Conservation (phyloP, 805 yeast genomes). For the Candida sonorensis region DNA sequence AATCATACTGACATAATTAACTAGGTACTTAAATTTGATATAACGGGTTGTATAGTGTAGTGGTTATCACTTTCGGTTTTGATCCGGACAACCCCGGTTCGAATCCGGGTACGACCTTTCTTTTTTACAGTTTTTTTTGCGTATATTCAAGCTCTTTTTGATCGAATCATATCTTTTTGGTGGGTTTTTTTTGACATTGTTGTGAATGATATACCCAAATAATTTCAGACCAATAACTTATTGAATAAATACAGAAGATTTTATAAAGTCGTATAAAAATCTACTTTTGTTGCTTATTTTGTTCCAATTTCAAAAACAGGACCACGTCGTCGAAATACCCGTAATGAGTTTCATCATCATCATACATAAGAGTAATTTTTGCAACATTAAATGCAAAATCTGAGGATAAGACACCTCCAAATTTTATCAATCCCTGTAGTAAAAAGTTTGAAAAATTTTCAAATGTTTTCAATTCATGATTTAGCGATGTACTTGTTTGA, state of each 20-base stretch:
- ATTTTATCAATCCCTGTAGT: slow-evolving; percentile 29
- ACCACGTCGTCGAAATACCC: slow-evolving; percentile 25
- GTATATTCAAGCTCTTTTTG: too few relatives aligned
- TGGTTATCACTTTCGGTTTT: slow-evolving; percentile 78
- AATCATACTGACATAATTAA: too few relatives aligned
- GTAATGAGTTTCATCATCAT: slow-evolving; percentile 15
- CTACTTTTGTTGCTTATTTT: not conserved
- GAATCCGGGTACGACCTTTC: slow-evolving; percentile 76
- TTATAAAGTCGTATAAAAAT: too few relatives aligned
- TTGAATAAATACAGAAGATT: too few relatives aligned
- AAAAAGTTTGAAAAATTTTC: slow-evolving; percentile 26
- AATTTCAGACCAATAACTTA: too few relatives aligned
- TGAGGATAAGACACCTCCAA: slow-evolving; percentile 37
- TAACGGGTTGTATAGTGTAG: slow-evolving; percentile 54
- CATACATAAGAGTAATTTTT: slow-evolving; percentile 22
- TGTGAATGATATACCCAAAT: too few relatives aligned
- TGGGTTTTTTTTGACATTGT: too few relatives aligned
- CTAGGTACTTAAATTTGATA: too few relatives aligned
- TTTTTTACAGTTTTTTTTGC: slow-evolving; percentile 8
- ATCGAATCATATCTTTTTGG: not conserved
- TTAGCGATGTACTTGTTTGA: slow-evolving; percentile 20
- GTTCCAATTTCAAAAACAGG: slow-evolving; percentile 6
- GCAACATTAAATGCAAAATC: slow-evolving; percentile 31
- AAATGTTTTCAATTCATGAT: slow-evolving; percentile 21
- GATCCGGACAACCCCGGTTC: slow-evolving; percentile 81